Evolutionary conservation across 768 basidiomycete genomes (phyloP).

Genomic region (Macrolepiota albuminosa): DNA sequence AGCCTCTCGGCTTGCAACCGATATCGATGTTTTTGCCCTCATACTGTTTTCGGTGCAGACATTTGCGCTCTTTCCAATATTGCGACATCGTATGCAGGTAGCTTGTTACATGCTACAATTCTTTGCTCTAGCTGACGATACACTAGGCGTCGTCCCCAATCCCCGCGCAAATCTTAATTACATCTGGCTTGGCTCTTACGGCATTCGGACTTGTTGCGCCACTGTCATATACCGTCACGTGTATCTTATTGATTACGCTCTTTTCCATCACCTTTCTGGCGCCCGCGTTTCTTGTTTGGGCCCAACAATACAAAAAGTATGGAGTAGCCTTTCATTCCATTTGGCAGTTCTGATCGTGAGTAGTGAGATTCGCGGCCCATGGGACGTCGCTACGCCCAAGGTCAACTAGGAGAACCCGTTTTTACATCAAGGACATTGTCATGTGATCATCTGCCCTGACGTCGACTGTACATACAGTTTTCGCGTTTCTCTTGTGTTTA

Average conservation of each 20-base stretch:
- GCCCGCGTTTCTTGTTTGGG: constrained; percentile 76
- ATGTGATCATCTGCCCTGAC: not conserved
- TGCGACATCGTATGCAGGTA: constrained; percentile 72
- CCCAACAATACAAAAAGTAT: constrained; percentile 84
- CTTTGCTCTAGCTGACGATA: constrained; percentile 4
- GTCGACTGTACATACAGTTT: not conserved
- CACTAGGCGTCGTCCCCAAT: constrained; percentile 44
- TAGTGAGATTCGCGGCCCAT: constrained; percentile 86
- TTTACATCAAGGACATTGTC: not conserved
- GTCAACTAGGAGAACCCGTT: constrained; percentile 31
- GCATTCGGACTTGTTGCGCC: constrained; percentile 49
- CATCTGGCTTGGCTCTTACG: constrained; percentile 43
- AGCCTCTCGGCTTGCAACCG: constrained; percentile 81
- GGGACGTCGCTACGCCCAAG: constrained; percentile 84
- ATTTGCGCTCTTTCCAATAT: constrained; percentile 80
- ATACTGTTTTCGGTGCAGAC: constrained; percentile 78
- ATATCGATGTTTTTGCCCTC: constrained; percentile 85
- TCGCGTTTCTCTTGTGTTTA: not conserved
- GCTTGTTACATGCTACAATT: constrained; percentile 14
- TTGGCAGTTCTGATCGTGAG: constrained; percentile 3
- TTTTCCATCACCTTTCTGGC: constrained; percentile 64
- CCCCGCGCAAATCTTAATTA: constrained; percentile 44
- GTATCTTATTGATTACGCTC: constrained; percentile 45
- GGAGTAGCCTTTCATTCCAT: constrained; percentile 23
- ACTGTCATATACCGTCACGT: constrained; percentile 52